Evolutionary conservation across 306 rosid species (phyloP).

Genomic region (Fragaria ananassa): DNA sequence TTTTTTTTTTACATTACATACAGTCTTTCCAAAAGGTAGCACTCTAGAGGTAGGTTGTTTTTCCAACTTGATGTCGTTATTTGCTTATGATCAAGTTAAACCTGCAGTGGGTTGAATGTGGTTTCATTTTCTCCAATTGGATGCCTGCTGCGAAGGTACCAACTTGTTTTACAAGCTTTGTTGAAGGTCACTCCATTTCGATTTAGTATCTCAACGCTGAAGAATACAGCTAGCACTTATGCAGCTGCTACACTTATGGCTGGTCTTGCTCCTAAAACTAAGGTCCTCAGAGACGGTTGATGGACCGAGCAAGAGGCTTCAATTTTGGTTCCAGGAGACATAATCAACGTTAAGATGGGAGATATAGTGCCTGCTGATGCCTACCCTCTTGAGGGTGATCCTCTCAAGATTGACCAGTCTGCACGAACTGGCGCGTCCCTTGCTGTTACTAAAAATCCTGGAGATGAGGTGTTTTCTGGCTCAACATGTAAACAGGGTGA

Average conservation of each 20-base stretch:
- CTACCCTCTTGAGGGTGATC: conserved; percentile 98
- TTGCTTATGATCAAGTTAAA: neutral
- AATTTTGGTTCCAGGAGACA: conserved; percentile 94
- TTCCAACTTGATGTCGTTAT: neutral
- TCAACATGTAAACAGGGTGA: conserved; percentile 98
- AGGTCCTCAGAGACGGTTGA: conserved; percentile 90
- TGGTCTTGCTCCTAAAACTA: conserved; percentile 97
- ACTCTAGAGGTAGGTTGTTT: neutral
- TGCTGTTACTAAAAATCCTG: conserved; percentile 80
- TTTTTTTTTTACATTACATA: too few relatives aligned
- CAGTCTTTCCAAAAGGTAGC: neutral
- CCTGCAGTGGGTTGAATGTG: neutral
- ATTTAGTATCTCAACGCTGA: neutral
- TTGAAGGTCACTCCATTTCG: neutral
- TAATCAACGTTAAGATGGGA: conserved; percentile 89
- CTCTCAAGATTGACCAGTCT: conserved; percentile 93
- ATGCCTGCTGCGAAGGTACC: neutral
- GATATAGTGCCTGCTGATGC: conserved; percentile 99
- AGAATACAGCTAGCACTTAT: conserved; percentile 13
- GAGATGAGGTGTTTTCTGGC: conserved; percentile 95
- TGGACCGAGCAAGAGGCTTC: conserved; percentile 97
- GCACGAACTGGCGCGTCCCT: conserved; percentile 97
- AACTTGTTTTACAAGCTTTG: neutral
- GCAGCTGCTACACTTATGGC: conserved; percentile 99
- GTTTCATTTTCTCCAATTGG: neutral